phyloP scores from a whole-genome alignment of 805 yeast genomes.

The Yamadazyma insecticola region DNA sequence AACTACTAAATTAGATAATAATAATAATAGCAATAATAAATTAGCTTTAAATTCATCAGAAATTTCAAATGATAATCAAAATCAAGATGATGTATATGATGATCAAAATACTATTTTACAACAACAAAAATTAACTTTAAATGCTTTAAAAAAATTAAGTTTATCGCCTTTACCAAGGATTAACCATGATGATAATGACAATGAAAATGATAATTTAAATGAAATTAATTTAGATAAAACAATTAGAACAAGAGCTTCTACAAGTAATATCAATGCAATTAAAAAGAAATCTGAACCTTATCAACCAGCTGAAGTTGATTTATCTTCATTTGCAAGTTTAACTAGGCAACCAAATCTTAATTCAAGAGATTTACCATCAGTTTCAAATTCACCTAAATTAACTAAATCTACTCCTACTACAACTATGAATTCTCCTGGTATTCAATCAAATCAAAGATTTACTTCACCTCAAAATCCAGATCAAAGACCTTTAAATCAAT shows the following conservation, averaged over 20 bases:
- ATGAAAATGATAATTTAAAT: neutral
- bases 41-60: slow-evolving; percentile 1
- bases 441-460: slow-evolving; percentile 2
- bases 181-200: slow-evolving; percentile 20
- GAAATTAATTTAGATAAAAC: neutral
- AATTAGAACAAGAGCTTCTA: neutral
- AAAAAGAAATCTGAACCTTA: slow-evolving; percentile 25
- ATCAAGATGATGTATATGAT: slow-evolving; percentile 20
- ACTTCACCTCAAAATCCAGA: neutral
- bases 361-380: neutral
- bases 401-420: slow-evolving; percentile 1
- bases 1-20: neutral
- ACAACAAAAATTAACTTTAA: slow-evolving; percentile 38
- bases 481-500: slow-evolving; percentile 2
- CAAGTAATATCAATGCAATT: neutral
- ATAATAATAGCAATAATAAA: slow-evolving; percentile 1
- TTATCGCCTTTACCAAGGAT: slow-evolving; percentile 37
- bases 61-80: slow-evolving; percentile 1
- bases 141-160: slow-evolving; percentile 40
- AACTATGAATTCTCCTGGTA: slow-evolving; percentile 2
- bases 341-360: slow-evolving; percentile 36
- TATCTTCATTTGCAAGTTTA: slow-evolving; percentile 39
- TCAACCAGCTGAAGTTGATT: slow-evolving; percentile 44
- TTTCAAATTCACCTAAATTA: neutral
- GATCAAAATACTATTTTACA: slow-evolving; percentile 32